Evolutionary conservation across 495 filamentous ascomycete genomes (phyloP).

Genomic region (Trichoderma asperelloides): DNA sequence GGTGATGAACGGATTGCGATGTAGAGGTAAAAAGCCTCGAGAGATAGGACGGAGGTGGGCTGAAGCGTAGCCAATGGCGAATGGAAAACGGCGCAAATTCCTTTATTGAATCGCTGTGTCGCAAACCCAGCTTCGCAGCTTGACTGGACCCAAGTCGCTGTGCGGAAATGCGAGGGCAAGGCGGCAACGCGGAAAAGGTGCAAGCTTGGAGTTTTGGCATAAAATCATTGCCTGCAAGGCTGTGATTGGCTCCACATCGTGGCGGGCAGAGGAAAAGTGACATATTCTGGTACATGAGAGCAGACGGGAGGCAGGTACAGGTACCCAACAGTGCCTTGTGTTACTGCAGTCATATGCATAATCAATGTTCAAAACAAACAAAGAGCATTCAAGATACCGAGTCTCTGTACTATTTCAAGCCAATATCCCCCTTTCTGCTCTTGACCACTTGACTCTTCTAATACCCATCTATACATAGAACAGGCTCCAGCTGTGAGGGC

Average conservation of each 20-base stretch:
- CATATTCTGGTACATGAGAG: neutral
- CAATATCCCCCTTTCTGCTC: too few species aligned
- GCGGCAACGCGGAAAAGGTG: slow-evolving; percentile 14
- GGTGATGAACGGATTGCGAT: neutral
- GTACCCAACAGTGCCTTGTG: neutral
- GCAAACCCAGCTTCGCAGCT: neutral
- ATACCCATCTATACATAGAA: neutral
- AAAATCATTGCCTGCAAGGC: slow-evolving; percentile 5
- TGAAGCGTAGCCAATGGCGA: neutral
- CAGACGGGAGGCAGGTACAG: neutral
- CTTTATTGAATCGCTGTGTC: neutral
- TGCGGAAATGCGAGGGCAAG: slow-evolving; percentile 13
- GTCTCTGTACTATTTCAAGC: neutral
- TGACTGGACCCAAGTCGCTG: neutral
- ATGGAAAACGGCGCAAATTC: neutral
- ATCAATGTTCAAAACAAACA: neutral
- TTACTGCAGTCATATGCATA: neutral
- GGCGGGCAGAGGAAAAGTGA: neutral
- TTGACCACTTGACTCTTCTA: neutral
- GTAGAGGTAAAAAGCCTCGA: neutral
- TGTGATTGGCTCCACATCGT: slow-evolving; percentile 2
- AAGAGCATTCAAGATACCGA: neutral
- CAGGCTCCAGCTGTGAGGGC: neutral
- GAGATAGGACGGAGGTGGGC: neutral
- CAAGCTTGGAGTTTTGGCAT: neutral